Conservation (phyloP, 208 protist species). For the Trypanosoma cruzi region DNA sequence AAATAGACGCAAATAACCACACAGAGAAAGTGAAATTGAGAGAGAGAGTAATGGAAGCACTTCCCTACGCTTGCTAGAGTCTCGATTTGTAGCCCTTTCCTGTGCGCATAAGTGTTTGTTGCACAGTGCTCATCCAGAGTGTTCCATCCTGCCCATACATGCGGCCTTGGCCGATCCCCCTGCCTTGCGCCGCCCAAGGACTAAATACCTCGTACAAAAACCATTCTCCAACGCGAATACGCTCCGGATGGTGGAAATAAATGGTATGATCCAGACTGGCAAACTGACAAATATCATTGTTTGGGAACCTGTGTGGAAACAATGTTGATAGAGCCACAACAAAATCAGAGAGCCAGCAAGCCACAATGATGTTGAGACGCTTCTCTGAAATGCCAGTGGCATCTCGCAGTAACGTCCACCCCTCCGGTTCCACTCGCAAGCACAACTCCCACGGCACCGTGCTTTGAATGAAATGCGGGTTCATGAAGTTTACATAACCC, state of each 20-base stretch:
- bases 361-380: constrained; percentile 43
- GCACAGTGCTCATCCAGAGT: constrained; percentile 47
- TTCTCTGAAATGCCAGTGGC: constrained; percentile 29
- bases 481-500: constrained; percentile 24
- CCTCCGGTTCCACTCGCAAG: constrained; percentile 16
- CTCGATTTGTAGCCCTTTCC: constrained; percentile 18
- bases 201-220: constrained; percentile 50
- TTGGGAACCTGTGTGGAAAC: constrained; percentile 29
- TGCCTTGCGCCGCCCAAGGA: constrained; percentile 30
- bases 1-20: background rate
- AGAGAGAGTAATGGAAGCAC: too few relatives aligned
- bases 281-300: constrained; percentile 31
- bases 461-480: background rate
- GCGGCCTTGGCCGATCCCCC: constrained; percentile 43
- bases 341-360: constrained; percentile 51
- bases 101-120: constrained; percentile 50
- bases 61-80: constrained; percentile 12
- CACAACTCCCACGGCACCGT: constrained; percentile 30
- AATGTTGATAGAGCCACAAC: constrained; percentile 37
- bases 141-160: constrained; percentile 47
- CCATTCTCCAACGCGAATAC: constrained; percentile 45
- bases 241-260: constrained; percentile 45
- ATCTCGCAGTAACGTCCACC: constrained; percentile 7
- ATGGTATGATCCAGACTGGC: constrained; percentile 66
- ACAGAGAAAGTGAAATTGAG: background rate